A percentile compares a stretch with the other conserved stretches of the same genome.
Evolutionary conservation across 441 rosid genomes (phyloP).

Genomic region (Mallotus repandus): DNA sequence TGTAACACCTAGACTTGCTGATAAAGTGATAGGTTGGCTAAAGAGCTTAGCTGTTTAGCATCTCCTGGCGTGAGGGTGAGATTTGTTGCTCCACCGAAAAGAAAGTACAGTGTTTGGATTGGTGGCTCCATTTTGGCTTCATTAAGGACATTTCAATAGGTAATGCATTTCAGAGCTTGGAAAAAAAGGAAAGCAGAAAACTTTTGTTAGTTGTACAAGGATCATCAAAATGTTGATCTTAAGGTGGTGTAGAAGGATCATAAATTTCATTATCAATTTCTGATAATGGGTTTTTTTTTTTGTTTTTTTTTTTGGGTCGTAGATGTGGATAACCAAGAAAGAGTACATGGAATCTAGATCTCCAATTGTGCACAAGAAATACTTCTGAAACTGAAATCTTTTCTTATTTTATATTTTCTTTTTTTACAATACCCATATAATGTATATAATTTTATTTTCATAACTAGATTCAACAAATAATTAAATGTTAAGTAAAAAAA

Average conservation of each 20-base stretch:
- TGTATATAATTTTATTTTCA: not conserved
- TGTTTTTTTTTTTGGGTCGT: no score
- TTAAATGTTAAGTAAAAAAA: no score
- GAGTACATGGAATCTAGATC: constrained; percentile 28
- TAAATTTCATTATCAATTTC: not conserved
- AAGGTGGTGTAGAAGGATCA: no score
- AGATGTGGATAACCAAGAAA: constrained; percentile 28
- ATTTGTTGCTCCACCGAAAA: constrained; percentile 27
- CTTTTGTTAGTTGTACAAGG: no score
- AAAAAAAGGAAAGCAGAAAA: no score
- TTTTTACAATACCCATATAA: not conserved
- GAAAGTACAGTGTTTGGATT: constrained; percentile 14
- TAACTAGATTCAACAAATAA: not conserved
- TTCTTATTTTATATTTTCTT: not conserved
- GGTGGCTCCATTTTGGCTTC: constrained; percentile 21
- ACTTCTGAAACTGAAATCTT: constrained; percentile 8
- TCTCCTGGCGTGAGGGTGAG: constrained; percentile 20
- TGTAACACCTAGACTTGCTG: constrained; percentile 19
- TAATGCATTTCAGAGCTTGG: not conserved
- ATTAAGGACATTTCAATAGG: constrained; percentile 28
- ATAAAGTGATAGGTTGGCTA: constrained; percentile 23
- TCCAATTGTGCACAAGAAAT: constrained; percentile 28
- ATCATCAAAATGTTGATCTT: no score
- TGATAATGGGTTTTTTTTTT: not conserved
- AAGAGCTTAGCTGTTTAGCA: constrained; percentile 23